phyloP scores from a whole-genome alignment of 306 rosid species.

The Astragalus membranaceus region DNA sequence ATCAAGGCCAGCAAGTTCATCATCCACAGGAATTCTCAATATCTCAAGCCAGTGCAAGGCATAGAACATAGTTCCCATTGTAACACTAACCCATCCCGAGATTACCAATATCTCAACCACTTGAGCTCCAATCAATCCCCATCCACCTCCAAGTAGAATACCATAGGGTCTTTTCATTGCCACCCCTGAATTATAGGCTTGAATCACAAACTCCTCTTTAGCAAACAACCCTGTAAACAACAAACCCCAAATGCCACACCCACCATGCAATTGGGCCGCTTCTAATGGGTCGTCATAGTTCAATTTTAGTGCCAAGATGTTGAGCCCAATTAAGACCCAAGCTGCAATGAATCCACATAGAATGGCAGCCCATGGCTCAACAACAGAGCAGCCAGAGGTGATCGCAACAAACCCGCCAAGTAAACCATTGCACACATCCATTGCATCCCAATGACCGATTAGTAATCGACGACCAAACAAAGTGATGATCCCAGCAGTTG shows the following conservation, averaged over 20 bases:
- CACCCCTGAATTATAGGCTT: constrained; percentile 36
- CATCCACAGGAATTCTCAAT: constrained; percentile 42
- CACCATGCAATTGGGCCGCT: constrained; percentile 74
- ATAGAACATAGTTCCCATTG: constrained; percentile 66
- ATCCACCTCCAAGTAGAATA: constrained; percentile 62
- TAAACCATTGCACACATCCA: constrained; percentile 67
- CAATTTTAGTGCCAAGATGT: constrained; percentile 46
- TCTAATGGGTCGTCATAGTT: constrained; percentile 64
- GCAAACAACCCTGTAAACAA: constrained; percentile 78
- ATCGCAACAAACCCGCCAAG: constrained; percentile 76
- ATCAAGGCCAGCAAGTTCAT: constrained; percentile 64
- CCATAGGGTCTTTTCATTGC: constrained; percentile 46
- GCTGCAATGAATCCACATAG: constrained; percentile 59
- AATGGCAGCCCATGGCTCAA: constrained; percentile 71
- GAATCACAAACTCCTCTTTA: constrained; percentile 47
- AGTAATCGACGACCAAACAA: constrained; percentile 47
- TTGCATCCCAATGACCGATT: constrained; percentile 66
- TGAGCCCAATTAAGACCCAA: constrained; percentile 61
- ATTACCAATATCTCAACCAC: constrained; percentile 44
- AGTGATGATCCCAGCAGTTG: constrained; percentile 45
- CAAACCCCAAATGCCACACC: constrained; percentile 74
- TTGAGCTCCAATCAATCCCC: constrained; percentile 65
- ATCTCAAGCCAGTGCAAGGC: constrained; percentile 39
- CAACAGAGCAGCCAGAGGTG: constrained; percentile 73
- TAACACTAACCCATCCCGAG: constrained; percentile 55